phyloP scores from a whole-genome alignment of 495 filamentous ascomycete species.

The Penicillium flavigenum region DNA sequence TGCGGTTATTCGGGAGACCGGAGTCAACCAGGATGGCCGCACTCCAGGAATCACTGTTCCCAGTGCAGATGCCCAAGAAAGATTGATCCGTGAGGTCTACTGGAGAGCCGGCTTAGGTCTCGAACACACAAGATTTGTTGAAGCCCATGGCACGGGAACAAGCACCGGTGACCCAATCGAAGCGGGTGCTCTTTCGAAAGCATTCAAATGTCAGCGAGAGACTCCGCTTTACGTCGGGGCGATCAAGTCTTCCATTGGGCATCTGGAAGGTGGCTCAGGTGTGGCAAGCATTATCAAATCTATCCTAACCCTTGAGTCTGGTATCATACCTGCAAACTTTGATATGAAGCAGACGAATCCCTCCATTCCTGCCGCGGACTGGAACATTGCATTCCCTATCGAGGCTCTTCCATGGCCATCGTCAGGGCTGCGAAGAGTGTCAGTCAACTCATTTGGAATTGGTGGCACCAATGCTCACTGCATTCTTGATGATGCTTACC shows the following conservation, averaged over 20 bases:
- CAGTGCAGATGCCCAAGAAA: conserved; percentile 36
- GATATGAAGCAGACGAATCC: conserved; percentile 39
- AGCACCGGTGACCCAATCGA: conserved; percentile 51
- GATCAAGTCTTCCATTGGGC: conserved; percentile 46
- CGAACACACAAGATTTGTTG: conserved; percentile 43
- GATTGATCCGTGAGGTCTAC: conserved; percentile 46
- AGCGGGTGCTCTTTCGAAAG: conserved; percentile 46
- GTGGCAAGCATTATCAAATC: conserved; percentile 44
- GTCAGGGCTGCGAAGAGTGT: conserved; percentile 46
- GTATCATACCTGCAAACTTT: conserved; percentile 37
- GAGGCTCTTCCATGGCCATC: conserved; percentile 22
- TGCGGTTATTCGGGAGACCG: conserved; percentile 36
- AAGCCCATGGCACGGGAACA: conserved; percentile 52
- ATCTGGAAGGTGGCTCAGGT: conserved; percentile 48
- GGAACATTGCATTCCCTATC: conserved; percentile 21
- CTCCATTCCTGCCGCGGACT: conserved; percentile 18
- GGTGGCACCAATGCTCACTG: conserved; percentile 64
- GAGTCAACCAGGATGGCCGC: conserved; percentile 53
- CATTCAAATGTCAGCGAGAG: conserved; percentile 24
- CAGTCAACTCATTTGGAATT: conserved; percentile 60
- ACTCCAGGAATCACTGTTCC: conserved; percentile 46
- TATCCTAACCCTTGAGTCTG: conserved; percentile 40
- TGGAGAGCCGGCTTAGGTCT: conserved; percentile 33
- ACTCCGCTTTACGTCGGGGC: conserved; percentile 33
- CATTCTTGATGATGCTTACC: conserved; percentile 51